Evolutionary conservation across 2,329 filamentous ascomycete genomes (phyloP).

Genomic region (Akanthomyces uredinophilus): DNA sequence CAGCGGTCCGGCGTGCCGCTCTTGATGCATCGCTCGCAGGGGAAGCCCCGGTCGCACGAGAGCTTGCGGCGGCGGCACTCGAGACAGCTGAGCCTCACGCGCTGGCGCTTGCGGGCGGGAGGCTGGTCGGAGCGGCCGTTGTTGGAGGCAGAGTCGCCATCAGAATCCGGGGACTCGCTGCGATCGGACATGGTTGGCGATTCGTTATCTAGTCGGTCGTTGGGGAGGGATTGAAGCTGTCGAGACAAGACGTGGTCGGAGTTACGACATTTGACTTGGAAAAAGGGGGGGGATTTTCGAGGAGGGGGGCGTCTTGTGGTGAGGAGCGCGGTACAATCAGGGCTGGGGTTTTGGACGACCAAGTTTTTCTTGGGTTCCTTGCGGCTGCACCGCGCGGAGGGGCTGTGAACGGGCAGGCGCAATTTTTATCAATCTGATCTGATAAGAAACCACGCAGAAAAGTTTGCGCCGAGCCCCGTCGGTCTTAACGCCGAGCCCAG

Average conservation of each 20-base stretch:
- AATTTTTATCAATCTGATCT: slow-evolving; percentile 38
- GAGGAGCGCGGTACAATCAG: background rate
- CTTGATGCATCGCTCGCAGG: slow-evolving; percentile 58
- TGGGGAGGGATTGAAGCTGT: background rate
- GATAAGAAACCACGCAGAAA: slow-evolving; percentile 28
- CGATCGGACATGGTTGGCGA: slow-evolving; percentile 27
- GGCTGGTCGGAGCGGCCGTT: slow-evolving; percentile 29
- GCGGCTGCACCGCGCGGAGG: slow-evolving; percentile 18
- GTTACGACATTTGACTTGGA: slow-evolving; percentile 27
- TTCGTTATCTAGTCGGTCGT: background rate
- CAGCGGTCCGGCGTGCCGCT: slow-evolving; percentile 56
- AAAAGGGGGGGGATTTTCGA: background rate
- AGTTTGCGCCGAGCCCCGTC: slow-evolving; percentile 20
- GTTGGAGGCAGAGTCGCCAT: slow-evolving; percentile 24
- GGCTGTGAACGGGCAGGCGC: slow-evolving; percentile 20
- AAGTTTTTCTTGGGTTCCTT: background rate
- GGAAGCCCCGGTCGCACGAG: slow-evolving; percentile 56
- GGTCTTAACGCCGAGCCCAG: slow-evolving; percentile 14
- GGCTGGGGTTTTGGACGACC: slow-evolving; percentile 9
- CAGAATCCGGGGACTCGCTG: slow-evolving; percentile 36
- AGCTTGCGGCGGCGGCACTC: slow-evolving; percentile 57
- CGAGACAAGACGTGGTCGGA: slow-evolving; percentile 25
- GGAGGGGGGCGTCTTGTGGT: background rate
- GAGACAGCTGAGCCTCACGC: slow-evolving; percentile 54
- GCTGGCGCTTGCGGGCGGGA: slow-evolving; percentile 51